Evolutionary conservation across 2,329 filamentous ascomycete genomes (phyloP).

Genomic region (Ilyonectria destructans): DNA sequence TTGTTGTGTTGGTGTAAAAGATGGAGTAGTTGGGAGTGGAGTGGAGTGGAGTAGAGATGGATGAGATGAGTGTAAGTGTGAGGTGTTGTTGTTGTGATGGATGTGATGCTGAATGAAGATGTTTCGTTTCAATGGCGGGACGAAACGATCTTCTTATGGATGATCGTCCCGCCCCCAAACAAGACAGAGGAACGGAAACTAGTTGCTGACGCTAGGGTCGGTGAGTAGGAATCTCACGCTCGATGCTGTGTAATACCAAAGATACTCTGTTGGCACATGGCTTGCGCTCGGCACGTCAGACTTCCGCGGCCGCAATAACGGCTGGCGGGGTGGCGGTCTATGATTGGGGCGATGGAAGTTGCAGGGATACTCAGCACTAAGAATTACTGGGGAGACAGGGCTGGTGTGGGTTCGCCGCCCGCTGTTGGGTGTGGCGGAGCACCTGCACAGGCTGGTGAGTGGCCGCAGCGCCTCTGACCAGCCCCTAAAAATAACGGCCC

Average conservation of each 20-base stretch:
- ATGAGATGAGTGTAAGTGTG: no score
- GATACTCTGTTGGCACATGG: conserved; percentile 3
- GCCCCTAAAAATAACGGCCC: background rate
- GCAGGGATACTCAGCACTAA: background rate
- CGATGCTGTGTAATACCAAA: background rate
- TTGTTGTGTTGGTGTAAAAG: background rate
- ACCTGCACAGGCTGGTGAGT: background rate
- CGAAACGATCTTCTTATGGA: background rate
- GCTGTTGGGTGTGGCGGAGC: background rate
- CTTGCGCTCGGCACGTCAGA: conserved; percentile 9
- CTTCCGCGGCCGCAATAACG: background rate
- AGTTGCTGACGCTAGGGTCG: background rate
- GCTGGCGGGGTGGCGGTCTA: background rate
- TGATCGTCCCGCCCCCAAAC: background rate
- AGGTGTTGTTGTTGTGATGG: background rate
- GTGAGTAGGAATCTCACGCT: conserved; percentile 1
- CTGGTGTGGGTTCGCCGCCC: background rate
- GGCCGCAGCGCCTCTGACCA: background rate
- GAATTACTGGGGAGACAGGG: background rate
- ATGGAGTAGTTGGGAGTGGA: background rate
- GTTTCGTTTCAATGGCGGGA: background rate
- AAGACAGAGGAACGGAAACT: background rate
- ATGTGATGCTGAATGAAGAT: conserved; percentile 1
- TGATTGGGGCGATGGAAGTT: background rate
- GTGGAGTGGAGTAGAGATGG: background rate